Evolutionary conservation across 75 land plant genomes (phyloP).

Genomic region (Adiantum capillusveneris): DNA sequence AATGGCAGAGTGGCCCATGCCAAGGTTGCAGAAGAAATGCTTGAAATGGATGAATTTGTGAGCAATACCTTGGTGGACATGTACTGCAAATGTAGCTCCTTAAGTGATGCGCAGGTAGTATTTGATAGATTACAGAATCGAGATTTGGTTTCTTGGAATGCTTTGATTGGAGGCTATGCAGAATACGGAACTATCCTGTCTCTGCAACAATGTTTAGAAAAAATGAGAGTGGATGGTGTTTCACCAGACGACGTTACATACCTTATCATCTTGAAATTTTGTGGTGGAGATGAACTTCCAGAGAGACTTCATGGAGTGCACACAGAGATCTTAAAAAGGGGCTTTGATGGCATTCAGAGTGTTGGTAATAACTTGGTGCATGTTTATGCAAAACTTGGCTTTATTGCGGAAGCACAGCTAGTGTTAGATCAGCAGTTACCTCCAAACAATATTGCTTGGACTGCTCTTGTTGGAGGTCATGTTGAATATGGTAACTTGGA

Average conservation of each 20-base stretch:
- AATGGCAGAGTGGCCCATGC: neutral
- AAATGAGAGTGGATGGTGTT: constrained; percentile 13
- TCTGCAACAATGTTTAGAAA: constrained; percentile 3
- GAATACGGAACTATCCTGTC: neutral
- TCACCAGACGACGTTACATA: constrained; percentile 14
- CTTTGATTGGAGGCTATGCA: constrained; percentile 12
- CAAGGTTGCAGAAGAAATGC: neutral
- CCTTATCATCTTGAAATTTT: constrained; percentile 13
- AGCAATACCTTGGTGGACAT: constrained; percentile 15
- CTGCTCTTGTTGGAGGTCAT: constrained; percentile 37
- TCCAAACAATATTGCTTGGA: constrained; percentile 30
- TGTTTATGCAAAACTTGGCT: constrained; percentile 55
- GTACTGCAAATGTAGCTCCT: constrained; percentile 32
- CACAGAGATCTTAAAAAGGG: constrained; percentile 6
- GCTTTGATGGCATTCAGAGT: constrained; percentile 7
- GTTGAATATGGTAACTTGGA: constrained; percentile 17
- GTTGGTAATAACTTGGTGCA: constrained; percentile 19
- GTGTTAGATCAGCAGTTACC: constrained; percentile 33
- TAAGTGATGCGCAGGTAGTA: constrained; percentile 23
- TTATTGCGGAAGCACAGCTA: constrained; percentile 26
- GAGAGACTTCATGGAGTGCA: constrained; percentile 9
- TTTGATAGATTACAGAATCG: constrained; percentile 38
- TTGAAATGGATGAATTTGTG: neutral
- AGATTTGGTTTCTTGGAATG: constrained; percentile 23
- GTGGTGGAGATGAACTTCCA: neutral